Conservation (phyloP, 345 rosid genomes). For the Salix dunnii region DNA sequence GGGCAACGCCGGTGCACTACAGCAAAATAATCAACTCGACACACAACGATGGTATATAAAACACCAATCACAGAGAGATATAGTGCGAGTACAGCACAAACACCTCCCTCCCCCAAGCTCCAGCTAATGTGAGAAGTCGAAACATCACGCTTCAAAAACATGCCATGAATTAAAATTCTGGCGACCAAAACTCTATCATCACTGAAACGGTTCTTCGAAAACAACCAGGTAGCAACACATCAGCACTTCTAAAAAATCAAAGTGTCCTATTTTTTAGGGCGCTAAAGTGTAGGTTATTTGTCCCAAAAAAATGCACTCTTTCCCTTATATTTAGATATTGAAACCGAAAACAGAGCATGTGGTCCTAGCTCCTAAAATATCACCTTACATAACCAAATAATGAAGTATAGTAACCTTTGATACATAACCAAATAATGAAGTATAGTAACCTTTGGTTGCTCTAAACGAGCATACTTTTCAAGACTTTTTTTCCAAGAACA, state of each 20-base stretch:
- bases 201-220: not conserved
- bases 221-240: not conserved
- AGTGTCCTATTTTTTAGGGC: not conserved
- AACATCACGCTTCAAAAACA: slow-evolving; percentile 1
- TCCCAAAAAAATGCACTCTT: not conserved
- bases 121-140: not conserved
- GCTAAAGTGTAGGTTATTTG: not conserved
- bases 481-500: slow-evolving; percentile 31
- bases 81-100: not conserved
- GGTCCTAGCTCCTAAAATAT: slow-evolving; percentile 37
- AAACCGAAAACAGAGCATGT: slow-evolving; percentile 11
- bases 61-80: not conserved
- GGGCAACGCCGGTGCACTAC: too few relatives aligned
- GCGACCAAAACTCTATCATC: not conserved
- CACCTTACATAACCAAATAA: slow-evolving; percentile 18
- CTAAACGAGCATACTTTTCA: slow-evolving; percentile 40
- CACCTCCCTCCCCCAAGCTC: not conserved
- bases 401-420: slow-evolving; percentile 37
- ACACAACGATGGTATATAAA: not conserved
- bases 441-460: slow-evolving; percentile 42
- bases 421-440: slow-evolving; percentile 20
- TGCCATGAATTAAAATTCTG: not conserved
- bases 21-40: not conserved
- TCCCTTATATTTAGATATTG: not conserved
- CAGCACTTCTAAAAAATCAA: not conserved